Evolutionary conservation across 176 grass and related monocot species (phyloP).

Genomic region (Carex scoparia): DNA sequence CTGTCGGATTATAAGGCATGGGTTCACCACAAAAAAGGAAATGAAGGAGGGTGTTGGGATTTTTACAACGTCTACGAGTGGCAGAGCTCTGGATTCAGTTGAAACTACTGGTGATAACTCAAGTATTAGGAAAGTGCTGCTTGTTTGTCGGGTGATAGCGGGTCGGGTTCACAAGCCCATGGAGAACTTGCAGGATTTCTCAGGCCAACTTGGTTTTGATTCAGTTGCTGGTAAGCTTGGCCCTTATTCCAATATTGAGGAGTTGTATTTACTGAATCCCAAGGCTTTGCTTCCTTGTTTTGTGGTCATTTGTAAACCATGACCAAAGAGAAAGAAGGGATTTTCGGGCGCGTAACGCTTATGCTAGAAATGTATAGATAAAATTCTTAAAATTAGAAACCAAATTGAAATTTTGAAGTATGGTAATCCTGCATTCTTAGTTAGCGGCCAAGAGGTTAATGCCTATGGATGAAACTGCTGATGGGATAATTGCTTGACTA

Average conservation of each 20-base stretch:
- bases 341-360: neutral
- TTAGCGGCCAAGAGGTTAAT: neutral
- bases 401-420: neutral
- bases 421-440: neutral
- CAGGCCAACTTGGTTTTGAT: slow-evolving; percentile 52
- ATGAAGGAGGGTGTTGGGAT: slow-evolving; percentile 43
- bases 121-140: slow-evolving; percentile 32
- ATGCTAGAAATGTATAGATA: slow-evolving; percentile 11
- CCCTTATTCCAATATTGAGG: slow-evolving; percentile 40
- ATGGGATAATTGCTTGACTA: neutral
- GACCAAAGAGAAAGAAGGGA: slow-evolving; percentile 9
- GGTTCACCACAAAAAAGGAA: slow-evolving; percentile 53
- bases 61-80: slow-evolving; percentile 62
- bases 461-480: neutral
- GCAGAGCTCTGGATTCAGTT: slow-evolving; percentile 46
- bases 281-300: slow-evolving; percentile 73
- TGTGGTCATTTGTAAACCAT: slow-evolving; percentile 60
- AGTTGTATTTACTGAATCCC: slow-evolving; percentile 61
- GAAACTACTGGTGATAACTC: neutral
- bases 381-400: neutral
- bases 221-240: slow-evolving; percentile 64
- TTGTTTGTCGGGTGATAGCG: slow-evolving; percentile 71
- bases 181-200: slow-evolving; percentile 43
- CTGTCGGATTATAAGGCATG: slow-evolving; percentile 59
- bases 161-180: slow-evolving; percentile 66